Evolutionary conservation across 345 rosid genomes (phyloP), one percentile per base, ranked within the genome.

Genomic region (Acer saccharum): DNA sequence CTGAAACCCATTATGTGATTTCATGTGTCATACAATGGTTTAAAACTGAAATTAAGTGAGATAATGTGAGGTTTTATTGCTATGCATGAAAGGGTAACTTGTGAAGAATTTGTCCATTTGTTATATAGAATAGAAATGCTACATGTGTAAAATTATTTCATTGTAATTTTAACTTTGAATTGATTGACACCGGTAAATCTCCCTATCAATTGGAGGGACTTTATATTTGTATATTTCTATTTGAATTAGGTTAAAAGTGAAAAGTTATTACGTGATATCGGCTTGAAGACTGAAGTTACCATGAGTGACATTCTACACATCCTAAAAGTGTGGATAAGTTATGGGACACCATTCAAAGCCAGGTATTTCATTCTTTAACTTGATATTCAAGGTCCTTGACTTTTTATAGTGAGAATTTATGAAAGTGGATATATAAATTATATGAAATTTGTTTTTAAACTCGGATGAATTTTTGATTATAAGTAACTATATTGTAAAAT

Each of bases 261-360:
- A 72, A 90, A 86, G 70, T 82, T 95, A 70, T 73, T 89, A 61
- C 71, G 68, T 73, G 91, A 86, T 83, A 81, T 93, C 80, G 98
- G 93, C 76, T 89, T 93, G 67, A 95, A 88, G 88, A 88, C 95
- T 65, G 83, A 86, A 81, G 98, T 95, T 77, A 74, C 84, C 68
- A 72, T 90, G 39, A 81, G 83, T 68, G 98, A 93, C 83, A 85
- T 86, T 21, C 80, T 89, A 73, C 83, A 88, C 72, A 83, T 88
- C 71, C 80, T 91, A 65, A 82, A 81, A 84, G 71, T 73, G 63
- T 93, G 95, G 97, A 86, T 86, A 77, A 79, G 79, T 48, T 88
- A 86, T 23, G 82, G 82, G 74, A 71, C 68, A 67, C 67, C 90
- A 78, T 95, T 90, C 68, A 90, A 87, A 73, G 87, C 94, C 80